Percentiles rank a stretch among this genome's conserved stretches.
These are phyloP conservation scores for Aspergillus fischeri DNA, from an alignment of 2,329 filamentous ascomycete species.

Conservation along the genomic window DNA sequence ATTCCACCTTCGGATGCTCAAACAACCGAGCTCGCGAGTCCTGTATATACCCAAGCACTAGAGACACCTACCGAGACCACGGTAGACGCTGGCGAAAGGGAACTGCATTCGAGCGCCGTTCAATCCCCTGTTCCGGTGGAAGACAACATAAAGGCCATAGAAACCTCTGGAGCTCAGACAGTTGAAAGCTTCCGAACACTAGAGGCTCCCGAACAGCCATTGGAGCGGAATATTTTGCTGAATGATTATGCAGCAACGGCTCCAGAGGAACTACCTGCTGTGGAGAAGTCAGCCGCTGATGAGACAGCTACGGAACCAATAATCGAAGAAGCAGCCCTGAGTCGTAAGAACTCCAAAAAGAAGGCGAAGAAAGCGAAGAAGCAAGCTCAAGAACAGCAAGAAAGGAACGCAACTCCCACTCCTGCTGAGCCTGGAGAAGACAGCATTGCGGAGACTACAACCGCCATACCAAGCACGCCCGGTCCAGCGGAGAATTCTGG, in stretches of 20 bases:
- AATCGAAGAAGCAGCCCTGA: not conserved
- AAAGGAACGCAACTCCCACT: not conserved
- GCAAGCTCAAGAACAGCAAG: constrained; percentile 8
- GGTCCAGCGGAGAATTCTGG: not conserved
- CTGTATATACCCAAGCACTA: not conserved
- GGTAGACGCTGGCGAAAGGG: not conserved
- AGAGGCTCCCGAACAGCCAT: constrained; percentile 1
- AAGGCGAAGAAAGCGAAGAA: constrained; percentile 21
- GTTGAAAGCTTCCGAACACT: not conserved
- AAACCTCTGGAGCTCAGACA: not conserved
- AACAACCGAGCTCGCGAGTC: not conserved
- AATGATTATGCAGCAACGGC: not conserved
- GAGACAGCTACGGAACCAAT: constrained; percentile 3
- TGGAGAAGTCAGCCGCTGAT: not conserved
- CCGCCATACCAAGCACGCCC: not conserved
- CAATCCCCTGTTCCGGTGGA: not conserved
- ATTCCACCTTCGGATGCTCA: not conserved
- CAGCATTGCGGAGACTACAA: not conserved
- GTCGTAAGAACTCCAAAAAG: constrained; percentile 17
- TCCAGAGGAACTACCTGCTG: not conserved
- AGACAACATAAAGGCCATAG: not conserved
- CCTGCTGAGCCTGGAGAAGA: not conserved
- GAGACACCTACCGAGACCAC: not conserved
- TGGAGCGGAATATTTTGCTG: not conserved
- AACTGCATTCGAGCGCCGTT: not conserved